A percentile compares a stretch with the other conserved stretches of the same genome.
Evolutionary conservation across 2,329 filamentous ascomycete species (phyloP).

Genomic region (Magnaporthiopsis incrustans): DNA sequence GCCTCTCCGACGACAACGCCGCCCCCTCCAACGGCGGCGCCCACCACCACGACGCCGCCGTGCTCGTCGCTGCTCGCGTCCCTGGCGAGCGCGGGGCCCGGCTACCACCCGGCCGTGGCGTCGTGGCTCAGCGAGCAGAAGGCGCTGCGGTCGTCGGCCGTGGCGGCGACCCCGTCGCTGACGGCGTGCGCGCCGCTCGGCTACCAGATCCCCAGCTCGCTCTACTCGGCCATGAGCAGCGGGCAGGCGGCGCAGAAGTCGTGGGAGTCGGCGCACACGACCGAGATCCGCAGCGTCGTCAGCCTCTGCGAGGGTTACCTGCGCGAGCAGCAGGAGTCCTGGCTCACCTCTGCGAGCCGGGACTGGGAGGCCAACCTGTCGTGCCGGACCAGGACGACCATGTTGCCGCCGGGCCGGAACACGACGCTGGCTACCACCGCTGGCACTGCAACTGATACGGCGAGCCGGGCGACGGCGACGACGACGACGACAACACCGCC

Average conservation of each 20-base stretch:
- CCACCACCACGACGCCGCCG: not conserved
- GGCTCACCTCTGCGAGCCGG: no score
- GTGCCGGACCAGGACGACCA: not conserved
- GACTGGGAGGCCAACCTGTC: not conserved
- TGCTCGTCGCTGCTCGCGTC: not conserved
- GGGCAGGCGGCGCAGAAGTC: not conserved
- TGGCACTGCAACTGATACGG: no score
- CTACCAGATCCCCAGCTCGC: not conserved
- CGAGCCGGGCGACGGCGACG: no score
- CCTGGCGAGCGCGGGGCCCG: not conserved
- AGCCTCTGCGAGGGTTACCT: not conserved
- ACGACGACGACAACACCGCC: no score
- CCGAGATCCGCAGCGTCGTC: not conserved
- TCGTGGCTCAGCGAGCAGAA: slow-evolving; percentile 4
- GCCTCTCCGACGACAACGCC: not conserved
- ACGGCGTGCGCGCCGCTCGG: not conserved
- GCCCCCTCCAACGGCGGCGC: not conserved
- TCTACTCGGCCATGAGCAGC: not conserved
- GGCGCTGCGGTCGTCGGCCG: not conserved
- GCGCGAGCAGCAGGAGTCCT: not conserved
- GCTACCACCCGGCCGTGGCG: not conserved
- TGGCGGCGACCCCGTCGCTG: not conserved
- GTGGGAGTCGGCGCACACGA: not conserved
- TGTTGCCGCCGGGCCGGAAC: no score
- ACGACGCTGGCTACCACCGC: no score